phyloP scores from a whole-genome alignment of 2,329 filamentous ascomycete species.

The Arthrobotrys sinensis region DNA sequence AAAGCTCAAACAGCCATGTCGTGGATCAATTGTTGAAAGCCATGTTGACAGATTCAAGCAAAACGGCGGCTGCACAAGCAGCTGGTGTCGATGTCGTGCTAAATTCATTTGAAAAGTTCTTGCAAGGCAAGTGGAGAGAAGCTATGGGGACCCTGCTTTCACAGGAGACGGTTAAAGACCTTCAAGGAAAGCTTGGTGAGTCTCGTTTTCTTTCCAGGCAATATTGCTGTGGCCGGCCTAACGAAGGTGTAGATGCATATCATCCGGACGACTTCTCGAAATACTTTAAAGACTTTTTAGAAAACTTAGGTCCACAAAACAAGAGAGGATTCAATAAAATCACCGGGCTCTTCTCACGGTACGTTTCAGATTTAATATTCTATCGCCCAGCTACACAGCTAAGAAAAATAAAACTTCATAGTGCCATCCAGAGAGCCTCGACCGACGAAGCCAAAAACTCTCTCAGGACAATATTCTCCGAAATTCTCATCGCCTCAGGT shows the following conservation, averaged over 20 bases:
- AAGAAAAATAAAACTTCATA: constrained; percentile 1
- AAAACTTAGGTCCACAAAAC: constrained; percentile 68
- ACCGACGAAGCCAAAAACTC: constrained; percentile 51
- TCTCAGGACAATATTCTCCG: constrained; percentile 46
- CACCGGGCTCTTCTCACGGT: constrained; percentile 78
- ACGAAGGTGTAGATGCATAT: constrained; percentile 36
- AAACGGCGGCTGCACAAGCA: constrained; percentile 65
- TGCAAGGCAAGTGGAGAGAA: constrained; percentile 88
- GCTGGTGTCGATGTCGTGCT: constrained; percentile 80
- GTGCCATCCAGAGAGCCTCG: constrained; percentile 42
- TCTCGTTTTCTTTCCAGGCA: constrained; percentile 74
- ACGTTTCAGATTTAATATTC: neutral
- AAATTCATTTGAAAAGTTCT: constrained; percentile 92
- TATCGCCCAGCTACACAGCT: neutral
- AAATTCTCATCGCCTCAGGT: constrained; percentile 50
- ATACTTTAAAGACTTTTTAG: constrained; percentile 72
- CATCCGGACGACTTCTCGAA: constrained; percentile 71
- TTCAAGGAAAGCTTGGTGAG: constrained; percentile 79
- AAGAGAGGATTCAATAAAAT: constrained; percentile 84
- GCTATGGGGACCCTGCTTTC: constrained; percentile 89
- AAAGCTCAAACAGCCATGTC: constrained; percentile 61
- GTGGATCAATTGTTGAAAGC: constrained; percentile 62
- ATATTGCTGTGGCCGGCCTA: constrained; percentile 72
- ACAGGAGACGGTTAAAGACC: constrained; percentile 77
- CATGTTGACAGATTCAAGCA: constrained; percentile 61